Evolutionary conservation across 75 land plant genomes (phyloP), one percentile per base, ranked within the genome.

Genomic region (Pinus tabuliformis): DNA sequence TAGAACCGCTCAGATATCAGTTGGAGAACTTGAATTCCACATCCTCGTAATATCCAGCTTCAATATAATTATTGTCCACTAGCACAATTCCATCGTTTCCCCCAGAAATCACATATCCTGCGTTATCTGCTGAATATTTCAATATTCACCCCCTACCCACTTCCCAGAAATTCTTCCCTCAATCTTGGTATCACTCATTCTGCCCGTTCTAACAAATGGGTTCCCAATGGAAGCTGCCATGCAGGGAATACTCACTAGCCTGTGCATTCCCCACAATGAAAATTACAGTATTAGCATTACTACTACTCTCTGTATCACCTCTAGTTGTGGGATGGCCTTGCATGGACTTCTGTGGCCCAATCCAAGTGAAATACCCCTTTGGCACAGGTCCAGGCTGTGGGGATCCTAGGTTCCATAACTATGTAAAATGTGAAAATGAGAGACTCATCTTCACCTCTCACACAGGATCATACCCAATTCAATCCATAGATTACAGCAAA

Each of bases 371-470:
- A 17, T 78, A 73, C 63, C 80, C 80, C 8, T 78, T 78, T 28
- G 80, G 80, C 56, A 58, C 65, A 30, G 76, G 62, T 22, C 22
- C 60, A 1, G 80, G 76, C 6, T 78, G 75, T 62, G 80, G 75
- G 20, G 73, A 57, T 54, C 62, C 80, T 4, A 61, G 60, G 20
- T 78, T 73, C 24, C 62, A 58, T 33, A 21, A 28, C 49, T 78
- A 37, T 33, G 57, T 78, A 59, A 42, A 36, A 75, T 78, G 80
- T 17, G 59, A 24, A n/a, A 73, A 73, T 24, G 59, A 73, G 74
- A 49, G 18, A 26, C 58, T 78, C 24, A 22, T 57, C 26, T 59
- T 78, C 64, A 57, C 57, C 57, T 28, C 80, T n/a, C 80, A 74
- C 33, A 73, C 76, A 14, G 75, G 80, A 24, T 26, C 42, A 42